Evolutionary conservation across 2,329 filamentous ascomycete species (phyloP), one percentile per base, ranked within the genome.

Genomic region (Microsporum canis): DNA sequence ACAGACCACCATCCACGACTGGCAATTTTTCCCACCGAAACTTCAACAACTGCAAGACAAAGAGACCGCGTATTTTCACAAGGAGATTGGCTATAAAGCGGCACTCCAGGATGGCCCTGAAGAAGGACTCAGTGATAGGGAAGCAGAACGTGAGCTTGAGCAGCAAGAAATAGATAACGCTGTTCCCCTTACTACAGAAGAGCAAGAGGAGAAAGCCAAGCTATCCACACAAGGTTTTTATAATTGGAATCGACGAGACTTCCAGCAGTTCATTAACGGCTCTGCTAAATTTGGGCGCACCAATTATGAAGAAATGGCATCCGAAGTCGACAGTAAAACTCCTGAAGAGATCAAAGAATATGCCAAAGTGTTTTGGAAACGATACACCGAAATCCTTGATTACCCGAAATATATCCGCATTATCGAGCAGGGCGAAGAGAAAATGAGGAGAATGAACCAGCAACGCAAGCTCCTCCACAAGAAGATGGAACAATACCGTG

Each of bases 401-500:
- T 96, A 90, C 74, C 82, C 84, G 67, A 96, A 96, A 76, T 88
- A 94, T 69, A 83, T 99, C 70, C 85, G 87, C 66, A 85, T 91
- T 39, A 94, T 99, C 66, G 91, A 96, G 68, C 87, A 92, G 64
- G 94, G 94, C 53, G 94, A 99, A 73, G 89, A 95, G 71, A 89
- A 91, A 65, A 85, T 89, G 61, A 86, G 88, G 60, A 92, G 92
- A 74, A 89, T 92, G 62, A 89, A 94, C 66, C 88, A 95, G 71
- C 92, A 97, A 74, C 88, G 90, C 64, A 92, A 95, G 75, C 87
- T 97, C 79, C 82, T 99, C 60, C 85, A 87, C 65, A 95, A 91
- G 82, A 99, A 99, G 83, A 88, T 99, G 82, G 83, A 87, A 68
- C 89, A 94, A 79, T 97, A 96, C 72, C 88, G 94, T n/a, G 92